Conservation (phyloP, 2,329 filamentous ascomycete species). For the Ilyonectria robusta region DNA sequence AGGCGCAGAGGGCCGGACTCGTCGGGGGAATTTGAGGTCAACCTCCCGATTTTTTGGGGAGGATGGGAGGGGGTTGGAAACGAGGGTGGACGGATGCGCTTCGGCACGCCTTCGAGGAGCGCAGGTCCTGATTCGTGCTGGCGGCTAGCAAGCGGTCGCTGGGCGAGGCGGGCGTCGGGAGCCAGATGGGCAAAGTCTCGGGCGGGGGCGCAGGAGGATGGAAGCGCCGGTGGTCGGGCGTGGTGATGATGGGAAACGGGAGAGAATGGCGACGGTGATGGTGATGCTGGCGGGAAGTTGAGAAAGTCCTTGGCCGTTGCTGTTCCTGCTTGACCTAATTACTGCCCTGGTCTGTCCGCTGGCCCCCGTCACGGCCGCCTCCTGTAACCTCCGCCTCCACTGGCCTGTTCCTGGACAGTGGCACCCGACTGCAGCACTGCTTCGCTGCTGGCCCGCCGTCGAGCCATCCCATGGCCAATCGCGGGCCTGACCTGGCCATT, state of each 20-base stretch:
- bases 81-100: slow-evolving; percentile 40
- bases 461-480: slow-evolving; percentile 39
- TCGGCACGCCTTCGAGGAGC: slow-evolving; percentile 37
- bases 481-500: slow-evolving; percentile 16
- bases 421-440: slow-evolving; percentile 23
- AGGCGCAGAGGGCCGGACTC: slow-evolving; percentile 47
- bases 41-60: slow-evolving; percentile 54
- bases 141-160: slow-evolving; percentile 33
- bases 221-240: slow-evolving; percentile 7
- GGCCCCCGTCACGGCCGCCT: slow-evolving; percentile 20
- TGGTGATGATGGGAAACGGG: slow-evolving; percentile 18
- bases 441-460: slow-evolving; percentile 25
- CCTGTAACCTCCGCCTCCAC: slow-evolving; percentile 32
- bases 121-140: slow-evolving; percentile 37
- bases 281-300: slow-evolving; percentile 30
- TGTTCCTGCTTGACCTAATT: slow-evolving; percentile 15
- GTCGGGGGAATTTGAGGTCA: slow-evolving; percentile 48
- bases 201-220: slow-evolving; percentile 18
- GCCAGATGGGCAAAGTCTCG: slow-evolving; percentile 33
- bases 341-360: slow-evolving; percentile 17
- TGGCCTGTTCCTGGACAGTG: slow-evolving; percentile 36
- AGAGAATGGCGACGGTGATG: slow-evolving; percentile 19
- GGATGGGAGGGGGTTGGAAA: slow-evolving; percentile 45
- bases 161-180: slow-evolving; percentile 22
- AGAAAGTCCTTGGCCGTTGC: slow-evolving; percentile 20